These are phyloP conservation scores for Neurospora terricola DNA, from an alignment of 495 filamentous ascomycete genomes.

Conservation along the genomic window DNA sequence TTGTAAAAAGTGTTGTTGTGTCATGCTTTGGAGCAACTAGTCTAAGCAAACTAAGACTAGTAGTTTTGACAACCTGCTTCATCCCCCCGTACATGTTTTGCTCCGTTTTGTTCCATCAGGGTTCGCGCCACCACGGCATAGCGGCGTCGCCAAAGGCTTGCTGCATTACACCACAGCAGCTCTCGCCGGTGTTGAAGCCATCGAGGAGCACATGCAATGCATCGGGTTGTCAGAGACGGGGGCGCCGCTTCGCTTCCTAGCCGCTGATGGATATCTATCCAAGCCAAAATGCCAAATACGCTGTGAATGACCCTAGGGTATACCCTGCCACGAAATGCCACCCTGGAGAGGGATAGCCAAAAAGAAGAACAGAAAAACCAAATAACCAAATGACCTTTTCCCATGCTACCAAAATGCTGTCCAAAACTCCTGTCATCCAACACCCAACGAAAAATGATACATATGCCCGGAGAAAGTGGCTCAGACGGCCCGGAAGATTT, in stretches of 20 bases:
- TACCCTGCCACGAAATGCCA: not conserved
- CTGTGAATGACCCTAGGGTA: not conserved
- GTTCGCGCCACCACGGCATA: not conserved
- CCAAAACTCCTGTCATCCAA: not conserved
- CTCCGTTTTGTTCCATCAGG: not conserved
- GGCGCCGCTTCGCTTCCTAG: not conserved
- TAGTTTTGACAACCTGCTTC: not conserved
- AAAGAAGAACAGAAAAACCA: not conserved
- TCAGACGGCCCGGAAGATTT: not conserved
- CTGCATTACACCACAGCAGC: not conserved
- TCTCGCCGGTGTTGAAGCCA: not conserved
- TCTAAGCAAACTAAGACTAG: not conserved
- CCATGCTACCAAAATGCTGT: not conserved
- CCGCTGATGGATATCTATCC: not conserved
- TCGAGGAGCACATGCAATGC: not conserved
- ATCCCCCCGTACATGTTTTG: not conserved
- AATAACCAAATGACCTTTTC: not conserved
- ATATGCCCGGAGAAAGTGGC: not conserved
- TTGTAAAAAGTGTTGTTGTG: not conserved
- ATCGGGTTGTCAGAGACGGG: not conserved
- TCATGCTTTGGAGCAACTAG: not conserved
- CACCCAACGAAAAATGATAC: not conserved
- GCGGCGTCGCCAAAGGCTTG: not conserved
- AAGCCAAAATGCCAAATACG: not conserved
- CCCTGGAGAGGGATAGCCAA: not conserved